Evolutionary conservation across 331 rosid species (phyloP), one percentile per base, ranked within the genome.

Genomic region (Malus hybrid): DNA sequence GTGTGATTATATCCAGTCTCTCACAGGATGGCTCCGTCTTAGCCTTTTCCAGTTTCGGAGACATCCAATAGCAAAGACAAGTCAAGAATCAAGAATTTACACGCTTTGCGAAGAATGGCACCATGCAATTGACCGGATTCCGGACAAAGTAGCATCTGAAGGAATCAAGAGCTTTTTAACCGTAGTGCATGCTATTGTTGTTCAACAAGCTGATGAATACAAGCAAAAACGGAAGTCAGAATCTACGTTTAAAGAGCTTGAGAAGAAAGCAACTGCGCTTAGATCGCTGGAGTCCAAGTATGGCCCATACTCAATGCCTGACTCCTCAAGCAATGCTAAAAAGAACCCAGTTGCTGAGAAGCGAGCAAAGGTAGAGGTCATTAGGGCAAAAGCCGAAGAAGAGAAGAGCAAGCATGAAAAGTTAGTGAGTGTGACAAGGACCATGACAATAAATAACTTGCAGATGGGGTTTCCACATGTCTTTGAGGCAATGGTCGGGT

Each of bases 391-490:
- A 81, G 97, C 99, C 6, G 92, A 86, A 79, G 99, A 95, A 71
- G 96, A 92, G 84, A 95, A 90, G 86, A 85, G 24, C 46, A 92
- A 88, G 80, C 86, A 95, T 77, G 99, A 92, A 33, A 95, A 90
- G 72, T 80, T 84, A 5, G 90, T 90, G 55, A 81, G 90, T 63
- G 90, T 92, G 50, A 90, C 97, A 0, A 75, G 99, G 76, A 87
- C 97, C 33, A 90, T 92, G 98, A 95, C 99, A 13, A 79, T 95
- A 64, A 92, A 90, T 59, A 95, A 89, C 92, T 60, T 95, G 84
- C 99, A 95, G 87, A 92, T 95, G 97, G 87, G 98, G 32, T 89
- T 92, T 77, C 99, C 99, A 0, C 97, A 95, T 32, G 98, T 95
- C 64, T 95, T 95, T 61, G 97, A 95, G 81, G 93, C 96, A 2